phyloP scores from a whole-genome alignment of 352 stramenopile genomes.

The Globisporangium apiculatum region DNA sequence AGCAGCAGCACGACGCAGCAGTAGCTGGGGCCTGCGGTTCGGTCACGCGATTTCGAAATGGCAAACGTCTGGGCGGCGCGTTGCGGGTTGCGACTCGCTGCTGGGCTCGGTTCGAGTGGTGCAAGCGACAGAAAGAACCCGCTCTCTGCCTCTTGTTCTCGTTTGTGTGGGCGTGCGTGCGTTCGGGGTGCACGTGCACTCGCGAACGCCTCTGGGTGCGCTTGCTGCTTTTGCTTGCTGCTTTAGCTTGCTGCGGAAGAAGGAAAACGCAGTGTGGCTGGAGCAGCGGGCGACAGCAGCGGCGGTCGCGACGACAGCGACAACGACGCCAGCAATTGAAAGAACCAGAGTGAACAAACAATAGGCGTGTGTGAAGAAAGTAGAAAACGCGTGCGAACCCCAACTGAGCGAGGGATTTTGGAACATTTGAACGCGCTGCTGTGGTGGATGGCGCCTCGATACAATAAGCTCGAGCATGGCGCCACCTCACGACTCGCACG shows the following conservation, averaged over 20 bases:
- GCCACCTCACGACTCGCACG: neutral
- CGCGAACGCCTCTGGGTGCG: neutral
- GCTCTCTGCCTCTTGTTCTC: neutral
- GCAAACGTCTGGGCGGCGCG: too few species aligned
- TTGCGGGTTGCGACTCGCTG: neutral
- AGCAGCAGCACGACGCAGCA: neutral
- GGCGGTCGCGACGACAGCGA: too few species aligned
- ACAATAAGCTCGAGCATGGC: neutral
- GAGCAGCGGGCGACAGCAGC: neutral
- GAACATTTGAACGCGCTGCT: conserved; percentile 1
- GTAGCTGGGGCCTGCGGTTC: neutral
- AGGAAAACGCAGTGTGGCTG: neutral
- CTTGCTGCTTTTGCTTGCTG: neutral
- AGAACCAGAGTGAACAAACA: too few species aligned
- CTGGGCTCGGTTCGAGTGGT: neutral
- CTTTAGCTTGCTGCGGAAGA: neutral
- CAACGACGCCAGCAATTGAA: too few species aligned
- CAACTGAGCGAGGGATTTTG: neutral
- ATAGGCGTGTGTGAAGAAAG: neutral
- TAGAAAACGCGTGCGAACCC: conserved; percentile 2
- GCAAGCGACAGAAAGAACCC: neutral
- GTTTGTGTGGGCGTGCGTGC: neutral
- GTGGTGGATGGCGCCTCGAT: too few species aligned
- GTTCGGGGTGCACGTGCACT: too few species aligned
- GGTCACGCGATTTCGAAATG: neutral